Conservation (phyloP, 2,329 filamentous ascomycete species). For the Raffaelea deltoideospora region DNA sequence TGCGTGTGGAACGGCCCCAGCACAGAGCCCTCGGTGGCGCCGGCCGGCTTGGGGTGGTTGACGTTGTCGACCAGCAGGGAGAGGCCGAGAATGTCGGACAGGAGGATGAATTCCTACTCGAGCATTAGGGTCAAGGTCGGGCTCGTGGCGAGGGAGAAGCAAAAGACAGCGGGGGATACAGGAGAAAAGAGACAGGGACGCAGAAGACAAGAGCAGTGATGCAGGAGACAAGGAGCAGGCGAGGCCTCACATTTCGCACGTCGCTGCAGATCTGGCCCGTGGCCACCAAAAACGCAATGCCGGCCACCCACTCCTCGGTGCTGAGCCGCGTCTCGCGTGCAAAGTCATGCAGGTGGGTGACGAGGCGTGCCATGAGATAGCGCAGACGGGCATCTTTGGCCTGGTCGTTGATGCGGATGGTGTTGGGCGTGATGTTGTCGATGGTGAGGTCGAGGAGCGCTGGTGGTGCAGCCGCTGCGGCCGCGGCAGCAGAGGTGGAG, state of each 20-base stretch:
- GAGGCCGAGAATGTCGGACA: slow-evolving; percentile 65
- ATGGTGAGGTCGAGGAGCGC: slow-evolving; percentile 46
- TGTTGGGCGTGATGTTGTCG: slow-evolving; percentile 68
- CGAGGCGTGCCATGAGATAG: slow-evolving; percentile 58
- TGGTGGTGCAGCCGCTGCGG: slow-evolving; percentile 2
- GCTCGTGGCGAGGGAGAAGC: neutral
- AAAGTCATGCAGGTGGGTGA: slow-evolving; percentile 70
- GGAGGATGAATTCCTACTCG: slow-evolving; percentile 68
- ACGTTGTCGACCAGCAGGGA: slow-evolving; percentile 70
- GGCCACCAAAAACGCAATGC: slow-evolving; percentile 53
- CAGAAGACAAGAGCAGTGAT: neutral
- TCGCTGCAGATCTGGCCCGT: slow-evolving; percentile 62
- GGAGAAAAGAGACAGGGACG: neutral
- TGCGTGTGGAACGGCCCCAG: slow-evolving; percentile 75
- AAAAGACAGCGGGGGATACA: neutral
- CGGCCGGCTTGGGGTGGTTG: slow-evolving; percentile 63
- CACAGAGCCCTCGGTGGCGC: slow-evolving; percentile 62
- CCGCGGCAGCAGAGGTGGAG: neutral
- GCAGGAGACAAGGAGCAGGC: too few species aligned
- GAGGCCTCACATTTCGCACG: slow-evolving; percentile 53
- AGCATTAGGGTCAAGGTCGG: too few species aligned
- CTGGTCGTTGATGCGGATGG: slow-evolving; percentile 59
- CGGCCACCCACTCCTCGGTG: slow-evolving; percentile 65
- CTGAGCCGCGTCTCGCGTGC: slow-evolving; percentile 63
- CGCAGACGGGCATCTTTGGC: slow-evolving; percentile 48